Evolutionary conservation across 176 grass and related monocot species (phyloP), one percentile per base, ranked within the genome.

Genomic region (bread wheat (Triticum aestivum)): DNA sequence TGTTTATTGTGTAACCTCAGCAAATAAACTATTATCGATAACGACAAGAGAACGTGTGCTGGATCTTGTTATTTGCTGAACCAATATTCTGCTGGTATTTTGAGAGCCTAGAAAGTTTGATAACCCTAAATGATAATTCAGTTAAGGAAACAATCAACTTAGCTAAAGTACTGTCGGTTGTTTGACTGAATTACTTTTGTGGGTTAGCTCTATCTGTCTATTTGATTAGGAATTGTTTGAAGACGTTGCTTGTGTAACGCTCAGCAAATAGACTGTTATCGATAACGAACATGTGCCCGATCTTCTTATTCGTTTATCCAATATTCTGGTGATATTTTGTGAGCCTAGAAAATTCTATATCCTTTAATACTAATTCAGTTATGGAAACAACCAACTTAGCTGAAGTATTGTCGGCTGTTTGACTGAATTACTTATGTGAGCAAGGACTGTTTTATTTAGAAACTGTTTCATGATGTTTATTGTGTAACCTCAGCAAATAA

Each of bases 261-360:
- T 82, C 80, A 70, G 18, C 37, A 76, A 41, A 61, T 75, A 47
- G 62, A 33, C 72, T 64, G 27, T 63, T 47, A 33, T n/a, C 82
- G 59, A 66, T 65, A 66, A 63, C 9, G 56, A 44, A n/a, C 1
- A 3, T n/a, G 30, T 23, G 59, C 21, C 44, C 24, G 69, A 78
- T 85, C 30, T 78, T 78, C 11, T 66, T 67, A 39, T 32, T 84
- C 29, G 7, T 66, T 32, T 5, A 66, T 59, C 69, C 27, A 45
- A 24, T 69, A 4, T 63, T 44, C 15, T 69, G 76, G 2, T 15
- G 38, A 23, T 12, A 45, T 82, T 66, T 34, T 17, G 34, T 0
- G 1, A 61, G 17, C 37, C 7, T 39, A 47, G 6, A 76, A 63
- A 18, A 2, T 79, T 32, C 65, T 58, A 37, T 66, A 13, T 26